Percentiles rank a stretch among this genome's conserved stretches.
Evolutionary conservation across 352 stramenopile species (phyloP).

Genomic region (Nothophytophthora sp.): DNA sequence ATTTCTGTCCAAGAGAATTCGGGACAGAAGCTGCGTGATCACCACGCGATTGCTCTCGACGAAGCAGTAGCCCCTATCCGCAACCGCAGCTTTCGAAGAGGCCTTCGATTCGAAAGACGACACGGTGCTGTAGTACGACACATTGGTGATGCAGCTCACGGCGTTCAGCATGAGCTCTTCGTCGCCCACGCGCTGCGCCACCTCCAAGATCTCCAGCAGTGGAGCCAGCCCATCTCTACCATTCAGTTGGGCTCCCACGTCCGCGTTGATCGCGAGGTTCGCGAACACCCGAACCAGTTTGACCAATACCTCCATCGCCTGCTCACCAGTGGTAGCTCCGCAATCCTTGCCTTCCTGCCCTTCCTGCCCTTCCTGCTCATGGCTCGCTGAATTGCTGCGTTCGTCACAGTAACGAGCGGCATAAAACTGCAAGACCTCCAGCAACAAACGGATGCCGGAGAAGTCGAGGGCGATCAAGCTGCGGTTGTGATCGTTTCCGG

Average conservation of each 20-base stretch:
- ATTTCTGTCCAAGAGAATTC: slow-evolving; percentile 71
- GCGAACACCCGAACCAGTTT: slow-evolving; percentile 82
- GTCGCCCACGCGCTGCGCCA: slow-evolving; percentile 28
- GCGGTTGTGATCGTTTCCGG: slow-evolving; percentile 81
- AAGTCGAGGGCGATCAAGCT: slow-evolving; percentile 35
- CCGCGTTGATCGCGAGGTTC: slow-evolving; percentile 82
- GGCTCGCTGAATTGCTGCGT: background rate
- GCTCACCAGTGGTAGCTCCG: slow-evolving; percentile 8
- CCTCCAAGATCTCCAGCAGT: slow-evolving; percentile 49
- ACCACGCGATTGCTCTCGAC: slow-evolving; percentile 44
- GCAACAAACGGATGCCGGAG: slow-evolving; percentile 32
- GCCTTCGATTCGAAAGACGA: background rate
- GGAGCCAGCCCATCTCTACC: slow-evolving; percentile 24
- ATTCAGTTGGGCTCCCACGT: slow-evolving; percentile 55
- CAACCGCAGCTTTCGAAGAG: background rate
- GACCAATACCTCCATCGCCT: slow-evolving; percentile 68
- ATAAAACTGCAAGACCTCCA: slow-evolving; percentile 53
- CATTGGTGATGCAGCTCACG: slow-evolving; percentile 86
- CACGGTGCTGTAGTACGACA: slow-evolving; percentile 71
- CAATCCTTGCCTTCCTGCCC: slow-evolving; percentile 13
- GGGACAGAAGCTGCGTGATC: slow-evolving; percentile 38
- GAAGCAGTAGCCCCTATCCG: slow-evolving; percentile 25
- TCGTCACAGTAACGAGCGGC: slow-evolving; percentile 29
- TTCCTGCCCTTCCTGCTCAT: slow-evolving; percentile 3
- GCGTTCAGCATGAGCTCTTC: slow-evolving; percentile 91